phyloP scores from a whole-genome alignment of 805 yeast species.

The Candida boleticola region DNA sequence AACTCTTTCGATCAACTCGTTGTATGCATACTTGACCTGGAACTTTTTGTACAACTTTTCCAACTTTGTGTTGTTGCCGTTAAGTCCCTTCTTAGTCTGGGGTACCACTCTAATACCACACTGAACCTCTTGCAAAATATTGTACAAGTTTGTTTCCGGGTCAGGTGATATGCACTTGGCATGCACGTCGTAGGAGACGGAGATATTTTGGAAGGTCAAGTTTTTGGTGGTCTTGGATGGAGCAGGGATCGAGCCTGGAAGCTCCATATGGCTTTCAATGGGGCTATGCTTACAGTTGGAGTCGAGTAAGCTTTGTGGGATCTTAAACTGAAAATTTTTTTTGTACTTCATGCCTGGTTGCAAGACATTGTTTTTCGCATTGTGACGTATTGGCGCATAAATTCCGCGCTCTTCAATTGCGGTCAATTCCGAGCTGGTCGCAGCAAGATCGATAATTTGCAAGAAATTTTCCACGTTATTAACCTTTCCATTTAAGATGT shows the following conservation, averaged over 20 bases:
- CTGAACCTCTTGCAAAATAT: not conserved
- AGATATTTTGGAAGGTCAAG: constrained; percentile 2
- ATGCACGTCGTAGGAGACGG: constrained; percentile 1
- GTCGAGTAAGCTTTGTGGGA: constrained; percentile 38
- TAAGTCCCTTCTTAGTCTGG: not conserved
- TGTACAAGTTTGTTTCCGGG: not conserved
- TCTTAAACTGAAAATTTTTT: constrained; percentile 37
- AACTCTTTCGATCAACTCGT: not conserved
- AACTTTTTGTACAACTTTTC: constrained; percentile 1
- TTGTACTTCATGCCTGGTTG: constrained; percentile 33
- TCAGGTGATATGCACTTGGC: constrained; percentile 3
- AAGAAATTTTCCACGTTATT: constrained; percentile 1
- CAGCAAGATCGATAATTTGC: constrained; percentile 5
- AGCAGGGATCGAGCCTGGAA: constrained; percentile 1
- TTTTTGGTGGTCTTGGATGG: not conserved
- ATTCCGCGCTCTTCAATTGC: not conserved
- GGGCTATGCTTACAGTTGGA: constrained; percentile 1
- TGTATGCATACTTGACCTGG: constrained; percentile 1
- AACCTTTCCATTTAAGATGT: not conserved
- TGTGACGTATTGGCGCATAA: not conserved
- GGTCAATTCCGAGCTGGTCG: not conserved
- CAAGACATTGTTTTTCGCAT: constrained; percentile 19
- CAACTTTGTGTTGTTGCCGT: not conserved
- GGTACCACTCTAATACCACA: constrained; percentile 1
- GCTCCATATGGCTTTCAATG: not conserved